Conservation (phyloP, 176 grass and related monocot genomes). For the Triticum monococcum region DNA sequence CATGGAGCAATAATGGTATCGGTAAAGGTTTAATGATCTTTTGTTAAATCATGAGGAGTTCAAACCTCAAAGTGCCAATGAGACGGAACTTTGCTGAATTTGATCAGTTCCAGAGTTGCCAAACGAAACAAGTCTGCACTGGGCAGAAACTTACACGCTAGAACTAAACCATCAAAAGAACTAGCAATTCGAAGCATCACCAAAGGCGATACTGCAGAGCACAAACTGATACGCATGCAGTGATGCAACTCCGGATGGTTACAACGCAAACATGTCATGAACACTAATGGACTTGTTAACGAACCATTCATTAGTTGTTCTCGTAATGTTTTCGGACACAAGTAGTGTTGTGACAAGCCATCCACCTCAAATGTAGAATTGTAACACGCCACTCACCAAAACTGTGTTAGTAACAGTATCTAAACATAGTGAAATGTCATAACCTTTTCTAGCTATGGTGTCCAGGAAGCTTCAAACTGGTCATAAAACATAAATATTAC, state of each 20-base stretch:
- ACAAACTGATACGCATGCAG: no score
- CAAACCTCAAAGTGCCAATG: neutral
- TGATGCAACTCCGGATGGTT: neutral
- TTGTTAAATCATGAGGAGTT: no score
- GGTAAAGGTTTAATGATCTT: no score
- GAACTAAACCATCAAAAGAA: neutral
- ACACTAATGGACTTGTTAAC: neutral
- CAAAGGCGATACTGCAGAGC: neutral
- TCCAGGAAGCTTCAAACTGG: neutral
- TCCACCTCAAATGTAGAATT: neutral
- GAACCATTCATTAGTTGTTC: neutral
- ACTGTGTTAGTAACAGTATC: conserved; percentile 11
- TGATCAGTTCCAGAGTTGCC: neutral
- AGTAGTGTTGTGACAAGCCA: neutral
- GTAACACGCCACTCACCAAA: conserved; percentile 10
- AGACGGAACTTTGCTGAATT: no score
- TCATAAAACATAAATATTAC: neutral
- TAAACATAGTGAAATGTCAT: neutral
- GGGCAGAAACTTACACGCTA: neutral
- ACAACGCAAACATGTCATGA: neutral
- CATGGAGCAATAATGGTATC: neutral
- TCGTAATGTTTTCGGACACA: neutral
- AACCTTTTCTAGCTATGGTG: neutral
- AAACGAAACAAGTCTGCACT: neutral
- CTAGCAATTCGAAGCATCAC: neutral